phyloP scores from a whole-genome alignment of 2,329 filamentous ascomycete genomes.

The Hortaea sp. region DNA sequence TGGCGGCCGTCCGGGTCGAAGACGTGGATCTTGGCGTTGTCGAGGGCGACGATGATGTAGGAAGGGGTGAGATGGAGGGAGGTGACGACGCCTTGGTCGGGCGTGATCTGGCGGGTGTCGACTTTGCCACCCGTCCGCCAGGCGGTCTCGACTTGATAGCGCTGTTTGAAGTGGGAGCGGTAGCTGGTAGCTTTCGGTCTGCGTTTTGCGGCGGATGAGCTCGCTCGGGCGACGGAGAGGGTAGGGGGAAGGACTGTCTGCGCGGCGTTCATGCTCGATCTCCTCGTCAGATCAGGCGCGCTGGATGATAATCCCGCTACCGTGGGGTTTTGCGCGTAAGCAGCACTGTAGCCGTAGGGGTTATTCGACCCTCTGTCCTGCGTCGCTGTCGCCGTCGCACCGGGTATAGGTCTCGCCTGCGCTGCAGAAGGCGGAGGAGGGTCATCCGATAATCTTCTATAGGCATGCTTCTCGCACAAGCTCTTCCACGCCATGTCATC shows the following conservation, averaged over 20 bases:
- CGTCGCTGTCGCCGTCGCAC: conserved; percentile 5
- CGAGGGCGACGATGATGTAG: conserved; percentile 93
- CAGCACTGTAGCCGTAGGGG: conserved; percentile 18
- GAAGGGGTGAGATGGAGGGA: conserved; percentile 88
- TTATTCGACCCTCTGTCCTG: conserved; percentile 14
- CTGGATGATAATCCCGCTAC: conserved; percentile 34
- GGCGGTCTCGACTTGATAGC: conserved; percentile 92
- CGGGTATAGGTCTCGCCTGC: conserved; percentile 11
- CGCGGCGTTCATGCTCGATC: conserved; percentile 13
- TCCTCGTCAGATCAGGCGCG: conserved; percentile 35
- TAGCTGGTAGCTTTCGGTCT: conserved; percentile 68
- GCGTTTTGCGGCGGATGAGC: conserved; percentile 28
- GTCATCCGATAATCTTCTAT: conserved; percentile 49
- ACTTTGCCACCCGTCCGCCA: conserved; percentile 88
- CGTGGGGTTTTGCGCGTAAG: conserved; percentile 18
- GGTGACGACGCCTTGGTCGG: conserved; percentile 93
- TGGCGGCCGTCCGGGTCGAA: conserved; percentile 87
- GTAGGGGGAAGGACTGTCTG: conserved; percentile 16
- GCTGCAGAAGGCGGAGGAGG: conserved; percentile 5
- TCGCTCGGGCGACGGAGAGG: conserved; percentile 15
- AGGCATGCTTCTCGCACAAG: conserved; percentile 91
- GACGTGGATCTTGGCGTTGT: conserved; percentile 97
- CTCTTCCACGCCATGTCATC: conserved; percentile 99
- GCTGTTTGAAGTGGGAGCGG: conserved; percentile 94
- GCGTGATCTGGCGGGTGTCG: conserved; percentile 78